Conservation (phyloP, 441 rosid genomes). For the Gossypium davidsonii region DNA sequence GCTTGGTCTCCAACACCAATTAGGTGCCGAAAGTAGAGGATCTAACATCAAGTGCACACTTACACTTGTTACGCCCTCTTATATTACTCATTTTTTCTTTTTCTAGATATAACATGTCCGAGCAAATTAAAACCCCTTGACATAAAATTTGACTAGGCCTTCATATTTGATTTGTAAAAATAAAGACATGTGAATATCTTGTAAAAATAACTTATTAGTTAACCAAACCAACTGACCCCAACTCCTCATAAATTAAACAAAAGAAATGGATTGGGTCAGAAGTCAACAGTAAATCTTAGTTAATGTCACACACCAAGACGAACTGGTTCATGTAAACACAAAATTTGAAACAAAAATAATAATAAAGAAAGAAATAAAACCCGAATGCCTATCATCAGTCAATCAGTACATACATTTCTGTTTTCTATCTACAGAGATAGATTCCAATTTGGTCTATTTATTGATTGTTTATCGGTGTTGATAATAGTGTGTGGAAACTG, state of each 20-base stretch:
- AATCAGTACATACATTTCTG: slow-evolving; percentile 24
- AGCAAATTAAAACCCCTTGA: not conserved
- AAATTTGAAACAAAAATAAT: slow-evolving; percentile 2
- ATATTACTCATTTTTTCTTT: not conserved
- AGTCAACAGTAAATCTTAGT: slow-evolving; percentile 14
- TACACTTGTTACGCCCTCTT: slow-evolving; percentile 5
- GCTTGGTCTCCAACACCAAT: slow-evolving; percentile 14
- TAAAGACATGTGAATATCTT: not conserved
- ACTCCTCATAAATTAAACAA: too few species aligned
- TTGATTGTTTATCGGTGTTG: slow-evolving; percentile 23
- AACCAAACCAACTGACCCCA: not conserved
- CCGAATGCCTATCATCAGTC: slow-evolving; percentile 15
- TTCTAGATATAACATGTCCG: too few species aligned
- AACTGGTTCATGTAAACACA: not conserved
- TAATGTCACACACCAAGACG: slow-evolving; percentile 1
- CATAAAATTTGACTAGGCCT: not conserved
- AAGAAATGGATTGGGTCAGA: not conserved
- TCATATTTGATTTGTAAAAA: not conserved
- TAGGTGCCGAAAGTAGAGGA: slow-evolving; percentile 19
- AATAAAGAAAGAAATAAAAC: not conserved
- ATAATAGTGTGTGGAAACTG: slow-evolving; percentile 26
- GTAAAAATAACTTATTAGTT: not conserved
- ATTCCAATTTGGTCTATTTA: not conserved
- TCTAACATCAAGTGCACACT: slow-evolving; percentile 14
- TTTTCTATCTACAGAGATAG: slow-evolving; percentile 14